These are phyloP conservation scores for Liquidambar formosana DNA, from an alignment of 164 flowering plant genomes.

Conservation along the genomic window DNA sequence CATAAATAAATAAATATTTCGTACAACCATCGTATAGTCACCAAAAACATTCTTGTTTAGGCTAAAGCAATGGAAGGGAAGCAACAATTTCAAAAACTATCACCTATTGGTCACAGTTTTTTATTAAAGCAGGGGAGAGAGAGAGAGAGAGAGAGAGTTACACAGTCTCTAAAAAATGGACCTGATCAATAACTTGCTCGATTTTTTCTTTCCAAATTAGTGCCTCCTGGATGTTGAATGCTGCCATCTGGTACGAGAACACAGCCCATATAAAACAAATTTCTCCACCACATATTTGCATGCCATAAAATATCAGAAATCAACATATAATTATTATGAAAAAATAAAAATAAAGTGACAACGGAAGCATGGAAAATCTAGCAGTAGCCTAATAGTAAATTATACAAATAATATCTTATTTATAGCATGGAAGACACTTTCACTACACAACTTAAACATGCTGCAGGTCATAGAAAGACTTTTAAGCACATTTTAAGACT, in stretches of 20 bases:
- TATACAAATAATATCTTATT: not conserved
- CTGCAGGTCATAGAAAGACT: no score
- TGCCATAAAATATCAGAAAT: constrained; percentile 3
- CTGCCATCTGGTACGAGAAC: constrained; percentile 79
- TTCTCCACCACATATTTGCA: not conserved
- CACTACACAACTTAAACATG: no score
- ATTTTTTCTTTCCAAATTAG: constrained; percentile 94
- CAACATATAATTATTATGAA: not conserved
- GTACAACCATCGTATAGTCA: not conserved
- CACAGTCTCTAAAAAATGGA: constrained; percentile 17
- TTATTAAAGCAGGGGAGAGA: not conserved
- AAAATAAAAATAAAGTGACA: not conserved
- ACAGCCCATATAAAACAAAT: not conserved
- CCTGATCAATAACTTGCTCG: constrained; percentile 94
- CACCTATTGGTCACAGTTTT: not conserved
- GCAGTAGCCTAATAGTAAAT: not conserved
- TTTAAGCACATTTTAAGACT: no score
- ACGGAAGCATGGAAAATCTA: not conserved
- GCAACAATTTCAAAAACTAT: not conserved
- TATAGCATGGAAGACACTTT: no score
- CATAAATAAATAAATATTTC: not conserved
- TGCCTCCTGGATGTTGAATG: constrained; percentile 98
- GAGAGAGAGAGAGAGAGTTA: not conserved
- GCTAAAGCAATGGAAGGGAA: not conserved
- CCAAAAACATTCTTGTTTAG: not conserved